Base-by-base conservation (phyloP, 225 moss, liverwort and hornwort species). In the Physcomitrium patens region DNA sequence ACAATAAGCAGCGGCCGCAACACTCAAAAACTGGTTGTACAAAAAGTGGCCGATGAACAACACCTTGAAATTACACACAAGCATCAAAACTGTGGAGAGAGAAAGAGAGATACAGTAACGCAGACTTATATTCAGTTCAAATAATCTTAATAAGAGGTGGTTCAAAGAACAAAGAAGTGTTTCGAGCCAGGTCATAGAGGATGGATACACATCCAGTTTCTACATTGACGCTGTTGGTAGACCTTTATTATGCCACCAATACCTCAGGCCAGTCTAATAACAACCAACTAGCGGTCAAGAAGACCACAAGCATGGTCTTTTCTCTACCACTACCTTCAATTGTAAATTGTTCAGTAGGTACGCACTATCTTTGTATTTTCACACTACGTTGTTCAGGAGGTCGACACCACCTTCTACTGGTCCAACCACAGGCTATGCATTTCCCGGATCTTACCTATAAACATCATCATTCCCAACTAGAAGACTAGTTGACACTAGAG, bases 391-490 rank as follows among this genome's bases (percentile, higher is more conserved):
- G 62, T 41, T 63, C 17, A 63, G 9, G 16, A 42, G 62, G 26
- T 16, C 62, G 23, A 42, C 24, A 31, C 37, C 37, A 41, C 28
- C 11, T 63, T 3, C 62, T 63, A 63, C n/a, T 63, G 28, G 62
- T 63, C 37, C 3, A 61, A 61, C 24, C 15, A 23, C 24, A 64
- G 17, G 16, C 64, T 65, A 27, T 17, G 53, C 15, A 15, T 15
- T 53, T 53, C 16, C 17, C n/a, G 10, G 27, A 47, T 65, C 45
- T 43, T 9, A 65, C 45, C 46, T 65, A 65, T 47, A 46, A 47
- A 47, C 65, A 65, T 18, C 65, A 65, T 18, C 65, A 65, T 47
- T 46, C 46, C 45, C 65, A 65, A 65, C 46, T 65, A 53, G 68
- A 68, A 53, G 27, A 68, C 9, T 28, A 17, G 27, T 50, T 28